Percentiles rank a stretch among this genome's conserved stretches.
phyloP scores from a whole-genome alignment of 768 basidiomycete genomes.

The Phlegmacium glaucopus region DNA sequence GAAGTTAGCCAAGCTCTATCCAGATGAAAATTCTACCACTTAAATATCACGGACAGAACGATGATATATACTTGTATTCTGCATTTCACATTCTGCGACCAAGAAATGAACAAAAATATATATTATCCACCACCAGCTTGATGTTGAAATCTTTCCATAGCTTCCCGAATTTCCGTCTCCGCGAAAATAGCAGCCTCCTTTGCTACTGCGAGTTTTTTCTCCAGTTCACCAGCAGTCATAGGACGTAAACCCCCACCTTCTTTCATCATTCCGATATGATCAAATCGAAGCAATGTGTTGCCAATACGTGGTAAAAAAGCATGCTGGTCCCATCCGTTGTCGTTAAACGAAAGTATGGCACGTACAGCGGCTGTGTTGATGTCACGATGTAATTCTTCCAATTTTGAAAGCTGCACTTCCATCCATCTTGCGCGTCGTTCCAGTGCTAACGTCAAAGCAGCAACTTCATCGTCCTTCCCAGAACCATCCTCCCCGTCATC shows the following conservation, averaged over 20 bases:
- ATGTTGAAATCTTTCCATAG: conserved; percentile 65
- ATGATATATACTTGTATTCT: conserved; percentile 34
- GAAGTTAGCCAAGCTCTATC: conserved; percentile 27
- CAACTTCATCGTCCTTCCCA: conserved; percentile 80
- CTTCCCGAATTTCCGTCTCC: conserved; percentile 70
- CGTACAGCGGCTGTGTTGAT: conserved; percentile 87
- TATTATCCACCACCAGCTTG: background rate
- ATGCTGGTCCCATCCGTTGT: conserved; percentile 78
- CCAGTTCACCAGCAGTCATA: conserved; percentile 72
- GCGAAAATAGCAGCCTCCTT: conserved; percentile 70
- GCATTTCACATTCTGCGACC: no score
- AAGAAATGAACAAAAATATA: background rate
- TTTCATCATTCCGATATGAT: conserved; percentile 56
- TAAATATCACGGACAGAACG: background rate
- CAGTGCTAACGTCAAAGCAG: conserved; percentile 75
- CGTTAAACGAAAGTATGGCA: conserved; percentile 79
- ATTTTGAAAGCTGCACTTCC: conserved; percentile 85
- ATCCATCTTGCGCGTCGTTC: conserved; percentile 92
- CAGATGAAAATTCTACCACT: conserved; percentile 16
- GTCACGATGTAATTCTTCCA: conserved; percentile 86
- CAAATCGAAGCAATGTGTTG: conserved; percentile 65
- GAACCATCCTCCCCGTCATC: conserved; percentile 69
- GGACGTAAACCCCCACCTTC: conserved; percentile 41
- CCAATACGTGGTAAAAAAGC: conserved; percentile 69
- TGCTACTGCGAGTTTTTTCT: conserved; percentile 67